phyloP scores from a whole-genome alignment of 306 rosid species.

The Castanopsis chinensis region DNA sequence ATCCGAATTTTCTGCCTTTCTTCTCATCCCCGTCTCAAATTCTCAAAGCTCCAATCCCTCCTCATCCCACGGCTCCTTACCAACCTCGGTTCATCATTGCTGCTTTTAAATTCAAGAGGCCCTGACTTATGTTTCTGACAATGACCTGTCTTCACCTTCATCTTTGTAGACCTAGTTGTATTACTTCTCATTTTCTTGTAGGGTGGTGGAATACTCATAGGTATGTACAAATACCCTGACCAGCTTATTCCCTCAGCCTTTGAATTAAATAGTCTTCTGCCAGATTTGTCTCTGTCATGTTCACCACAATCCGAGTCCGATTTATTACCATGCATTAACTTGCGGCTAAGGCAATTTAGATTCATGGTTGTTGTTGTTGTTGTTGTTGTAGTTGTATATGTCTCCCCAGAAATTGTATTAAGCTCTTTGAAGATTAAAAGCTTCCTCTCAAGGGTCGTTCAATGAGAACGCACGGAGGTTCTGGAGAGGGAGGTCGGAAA shows the following conservation, averaged over 20 bases:
- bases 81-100: slow-evolving; percentile 45
- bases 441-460: slow-evolving; percentile 1
- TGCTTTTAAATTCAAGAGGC: slow-evolving; percentile 17
- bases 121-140: slow-evolving; percentile 35
- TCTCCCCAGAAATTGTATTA: background rate
- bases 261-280: background rate
- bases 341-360: slow-evolving; percentile 66
- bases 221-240: slow-evolving; percentile 45
- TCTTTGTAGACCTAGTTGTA: background rate
- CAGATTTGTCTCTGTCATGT: slow-evolving; percentile 10
- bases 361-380: slow-evolving; percentile 34
- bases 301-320: slow-evolving; percentile 41
- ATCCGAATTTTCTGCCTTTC: slow-evolving; percentile 8
- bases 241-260: slow-evolving; percentile 42
- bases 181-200: slow-evolving; percentile 10
- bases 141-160: slow-evolving; percentile 16
- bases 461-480: background rate
- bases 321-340: slow-evolving; percentile 30
- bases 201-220: background rate
- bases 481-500: slow-evolving; percentile 7
- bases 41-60: slow-evolving; percentile 89
- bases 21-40: slow-evolving; percentile 33
- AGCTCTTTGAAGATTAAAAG: background rate
- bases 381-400: too few relatives aligned
- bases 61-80: slow-evolving; percentile 77